Conservation (phyloP, 257 asterid genomes). For the Forsythia viridissima region DNA sequence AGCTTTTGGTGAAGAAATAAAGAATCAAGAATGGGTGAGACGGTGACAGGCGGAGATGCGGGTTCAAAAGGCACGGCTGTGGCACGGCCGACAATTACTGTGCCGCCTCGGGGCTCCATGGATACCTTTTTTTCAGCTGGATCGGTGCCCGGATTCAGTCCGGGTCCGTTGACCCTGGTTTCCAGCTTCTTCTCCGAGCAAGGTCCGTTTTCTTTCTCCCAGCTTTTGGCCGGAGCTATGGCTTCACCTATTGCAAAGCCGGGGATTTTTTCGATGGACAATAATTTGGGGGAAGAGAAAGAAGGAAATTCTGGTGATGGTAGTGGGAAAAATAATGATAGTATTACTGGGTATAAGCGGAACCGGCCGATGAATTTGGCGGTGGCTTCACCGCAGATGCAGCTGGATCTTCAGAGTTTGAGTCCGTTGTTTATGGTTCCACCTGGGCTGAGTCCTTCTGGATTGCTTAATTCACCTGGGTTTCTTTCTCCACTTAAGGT, state of each 20-base stretch:
- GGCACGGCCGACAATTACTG: conserved; percentile 43
- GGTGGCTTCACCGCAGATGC: conserved; percentile 58
- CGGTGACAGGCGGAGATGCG: conserved; percentile 28
- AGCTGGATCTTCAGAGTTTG: conserved; percentile 40
- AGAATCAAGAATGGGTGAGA: conserved; percentile 38
- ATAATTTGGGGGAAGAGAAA: conserved; percentile 12
- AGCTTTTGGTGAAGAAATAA: neutral
- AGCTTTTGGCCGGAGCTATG: conserved; percentile 88
- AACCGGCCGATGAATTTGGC: conserved; percentile 69
- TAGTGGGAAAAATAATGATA: conserved; percentile 30
- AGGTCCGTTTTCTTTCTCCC: conserved; percentile 74
- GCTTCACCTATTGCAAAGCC: conserved; percentile 63
- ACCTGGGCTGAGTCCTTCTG: conserved; percentile 76
- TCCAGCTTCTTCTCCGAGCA: conserved; percentile 63
- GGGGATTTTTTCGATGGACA: conserved; percentile 2
- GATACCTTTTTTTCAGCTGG: conserved; percentile 49
- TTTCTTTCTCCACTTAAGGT: conserved; percentile 92
- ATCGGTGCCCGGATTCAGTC: conserved; percentile 55
- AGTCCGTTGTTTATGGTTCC: conserved; percentile 71
- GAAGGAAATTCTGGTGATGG: conserved; percentile 17
- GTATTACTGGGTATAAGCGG: conserved; percentile 58
- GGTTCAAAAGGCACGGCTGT: conserved; percentile 27
- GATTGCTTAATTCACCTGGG: conserved; percentile 82
- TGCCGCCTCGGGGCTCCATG: conserved; percentile 60
- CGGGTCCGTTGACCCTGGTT: conserved; percentile 65